Evolutionary conservation across 1,284 basidiomycete species (phyloP).

Genomic region (Rhodotorula sp.): DNA sequence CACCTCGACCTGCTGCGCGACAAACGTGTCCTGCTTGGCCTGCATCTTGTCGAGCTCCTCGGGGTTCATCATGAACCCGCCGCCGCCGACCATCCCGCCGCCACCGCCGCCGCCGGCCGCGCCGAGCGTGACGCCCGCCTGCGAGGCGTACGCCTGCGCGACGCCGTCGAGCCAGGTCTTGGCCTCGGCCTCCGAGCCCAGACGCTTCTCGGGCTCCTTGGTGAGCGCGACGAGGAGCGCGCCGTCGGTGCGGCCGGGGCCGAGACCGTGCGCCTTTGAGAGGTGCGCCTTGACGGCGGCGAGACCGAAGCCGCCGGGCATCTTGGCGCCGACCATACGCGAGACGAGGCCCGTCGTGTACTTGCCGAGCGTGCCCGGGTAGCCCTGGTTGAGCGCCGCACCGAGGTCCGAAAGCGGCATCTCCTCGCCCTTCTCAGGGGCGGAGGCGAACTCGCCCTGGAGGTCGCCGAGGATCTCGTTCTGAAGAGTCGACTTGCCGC

Average conservation of each 20-base stretch:
- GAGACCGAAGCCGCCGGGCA: constrained; percentile 98
- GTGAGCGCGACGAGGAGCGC: constrained; percentile 88
- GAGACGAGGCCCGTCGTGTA: constrained; percentile 88
- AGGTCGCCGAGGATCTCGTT: constrained; percentile 48
- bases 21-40: constrained; percentile 87
- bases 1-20: constrained; percentile 88
- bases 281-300: constrained; percentile 87
- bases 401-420: constrained; percentile 93
- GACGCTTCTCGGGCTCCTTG: constrained; percentile 90
- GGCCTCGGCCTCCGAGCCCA: constrained; percentile 86
- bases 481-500: constrained; percentile 89
- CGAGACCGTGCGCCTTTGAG: constrained; percentile 90
- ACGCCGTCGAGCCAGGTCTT: constrained; percentile 91
- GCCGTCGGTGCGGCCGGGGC: constrained; percentile 80
- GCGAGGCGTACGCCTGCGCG: constrained; percentile 79
- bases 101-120: constrained; percentile 54
- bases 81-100: constrained; percentile 44
- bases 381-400: constrained; percentile 76
- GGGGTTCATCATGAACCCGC: constrained; percentile 76
- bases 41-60: constrained; percentile 98
- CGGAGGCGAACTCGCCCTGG: constrained; percentile 60
- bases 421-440: constrained; percentile 97
- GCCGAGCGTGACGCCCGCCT: constrained; percentile 79
- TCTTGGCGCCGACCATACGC: constrained; percentile 89
- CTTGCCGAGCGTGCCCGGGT: constrained; percentile 84